Evolutionary conservation across 768 basidiomycete genomes (phyloP).

Genomic region (Amanita pseudoporphyria): DNA sequence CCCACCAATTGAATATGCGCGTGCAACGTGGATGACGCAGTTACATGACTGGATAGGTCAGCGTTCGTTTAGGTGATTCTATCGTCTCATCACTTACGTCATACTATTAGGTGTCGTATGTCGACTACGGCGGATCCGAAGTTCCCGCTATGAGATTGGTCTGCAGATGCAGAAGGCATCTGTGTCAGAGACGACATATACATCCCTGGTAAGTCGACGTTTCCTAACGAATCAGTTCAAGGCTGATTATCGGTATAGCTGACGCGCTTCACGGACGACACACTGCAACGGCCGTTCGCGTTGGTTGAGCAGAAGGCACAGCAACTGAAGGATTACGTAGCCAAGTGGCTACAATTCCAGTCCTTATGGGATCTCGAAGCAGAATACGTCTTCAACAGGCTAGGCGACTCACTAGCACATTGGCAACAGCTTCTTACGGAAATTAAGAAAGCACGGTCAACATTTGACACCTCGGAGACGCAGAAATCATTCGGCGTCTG

Average conservation of each 20-base stretch:
- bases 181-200: slow-evolving; percentile 67
- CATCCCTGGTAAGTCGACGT: slow-evolving; percentile 55
- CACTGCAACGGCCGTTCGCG: slow-evolving; percentile 72
- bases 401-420: slow-evolving; percentile 86
- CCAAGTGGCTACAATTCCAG: slow-evolving; percentile 98
- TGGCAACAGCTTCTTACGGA: slow-evolving; percentile 97
- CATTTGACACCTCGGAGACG: slow-evolving; percentile 95
- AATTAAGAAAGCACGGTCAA: slow-evolving; percentile 93
- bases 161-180: slow-evolving; percentile 75
- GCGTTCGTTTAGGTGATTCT: slow-evolving; percentile 6
- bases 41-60: slow-evolving; percentile 84
- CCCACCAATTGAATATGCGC: slow-evolving; percentile 92
- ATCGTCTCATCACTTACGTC: neutral
- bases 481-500: slow-evolving; percentile 88
- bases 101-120: slow-evolving; percentile 66
- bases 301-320: slow-evolving; percentile 85
- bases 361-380: slow-evolving; percentile 97
- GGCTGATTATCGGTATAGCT: slow-evolving; percentile 36
- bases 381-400: slow-evolving; percentile 91
- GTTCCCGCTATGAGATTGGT: slow-evolving; percentile 95
- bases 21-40: slow-evolving; percentile 82
- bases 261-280: slow-evolving; percentile 60
- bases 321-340: slow-evolving; percentile 84
- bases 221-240: neutral
- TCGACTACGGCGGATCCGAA: slow-evolving; percentile 78